Conservation (phyloP, 2,329 filamentous ascomycete genomes). For the Nemania serpens region DNA sequence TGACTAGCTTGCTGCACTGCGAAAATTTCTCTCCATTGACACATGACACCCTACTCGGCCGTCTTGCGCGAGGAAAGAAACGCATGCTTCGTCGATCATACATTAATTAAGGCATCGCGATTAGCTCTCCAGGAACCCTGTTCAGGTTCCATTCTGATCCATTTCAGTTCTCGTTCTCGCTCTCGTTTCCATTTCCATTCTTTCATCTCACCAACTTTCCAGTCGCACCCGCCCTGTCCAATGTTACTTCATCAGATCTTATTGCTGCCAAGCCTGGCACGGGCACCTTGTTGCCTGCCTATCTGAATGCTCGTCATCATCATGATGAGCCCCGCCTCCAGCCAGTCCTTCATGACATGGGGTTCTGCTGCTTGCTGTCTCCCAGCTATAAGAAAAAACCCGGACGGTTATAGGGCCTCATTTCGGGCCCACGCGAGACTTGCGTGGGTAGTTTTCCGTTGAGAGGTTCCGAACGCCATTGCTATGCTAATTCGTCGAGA, state of each 20-base stretch:
- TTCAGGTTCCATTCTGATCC: not conserved
- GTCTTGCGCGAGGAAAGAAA: not conserved
- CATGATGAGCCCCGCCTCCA: not conserved
- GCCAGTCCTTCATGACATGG: not conserved
- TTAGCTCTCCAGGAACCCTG: not conserved
- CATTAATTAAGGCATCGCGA: not conserved
- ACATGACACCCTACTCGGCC: too few relatives aligned
- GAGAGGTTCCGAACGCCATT: slow-evolving; percentile 23
- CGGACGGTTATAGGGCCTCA: not conserved
- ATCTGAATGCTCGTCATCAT: not conserved
- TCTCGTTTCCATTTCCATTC: not conserved
- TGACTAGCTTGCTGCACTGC: too few relatives aligned
- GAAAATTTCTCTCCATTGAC: too few relatives aligned
- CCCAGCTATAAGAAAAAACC: not conserved
- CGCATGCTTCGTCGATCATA: not conserved
- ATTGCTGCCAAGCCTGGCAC: not conserved
- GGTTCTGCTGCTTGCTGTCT: not conserved
- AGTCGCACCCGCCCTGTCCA: not conserved
- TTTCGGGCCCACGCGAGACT: not conserved
- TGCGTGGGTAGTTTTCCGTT: not conserved
- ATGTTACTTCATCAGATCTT: slow-evolving; percentile 1
- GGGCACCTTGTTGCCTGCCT: not conserved
- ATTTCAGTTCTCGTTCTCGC: too few relatives aligned
- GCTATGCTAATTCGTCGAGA: slow-evolving; percentile 28
- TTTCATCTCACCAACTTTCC: slow-evolving; percentile 9